Conservation (phyloP, 2,329 filamentous ascomycete genomes). For the Lecanicillium sp. region DNA sequence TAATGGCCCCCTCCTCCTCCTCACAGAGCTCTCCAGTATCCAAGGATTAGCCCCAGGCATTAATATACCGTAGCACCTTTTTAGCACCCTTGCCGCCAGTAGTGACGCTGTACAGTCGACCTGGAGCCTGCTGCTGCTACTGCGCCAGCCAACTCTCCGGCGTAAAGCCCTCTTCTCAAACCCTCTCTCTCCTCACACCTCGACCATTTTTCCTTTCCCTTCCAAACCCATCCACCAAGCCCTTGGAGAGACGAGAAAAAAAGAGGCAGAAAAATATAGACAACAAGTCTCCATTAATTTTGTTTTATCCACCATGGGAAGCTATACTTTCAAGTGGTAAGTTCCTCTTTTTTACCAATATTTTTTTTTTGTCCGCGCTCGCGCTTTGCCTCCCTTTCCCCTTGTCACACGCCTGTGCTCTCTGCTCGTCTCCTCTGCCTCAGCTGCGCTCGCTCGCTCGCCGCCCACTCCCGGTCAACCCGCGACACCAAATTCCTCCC, state of each 20-base stretch:
- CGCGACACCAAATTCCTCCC: conserved; percentile 2
- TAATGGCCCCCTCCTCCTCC: background rate
- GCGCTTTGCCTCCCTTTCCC: background rate
- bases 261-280: too few species aligned
- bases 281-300: conserved; percentile 16
- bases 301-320: conserved; percentile 48
- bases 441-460: too few species aligned
- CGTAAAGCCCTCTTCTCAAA: conserved; percentile 11
- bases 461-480: conserved; percentile 3
- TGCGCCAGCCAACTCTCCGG: background rate
- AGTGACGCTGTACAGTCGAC: too few species aligned
- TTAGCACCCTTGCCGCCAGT: too few species aligned
- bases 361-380: too few species aligned
- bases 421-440: background rate
- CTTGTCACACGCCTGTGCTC: conserved; percentile 2
- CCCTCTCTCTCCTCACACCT: conserved; percentile 5
- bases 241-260: background rate
- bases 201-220: conserved; percentile 7
- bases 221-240: conserved; percentile 12
- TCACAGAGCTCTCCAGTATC: background rate
- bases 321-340: conserved; percentile 66
- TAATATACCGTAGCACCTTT: too few species aligned
- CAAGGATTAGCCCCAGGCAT: too few species aligned
- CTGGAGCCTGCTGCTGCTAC: background rate
- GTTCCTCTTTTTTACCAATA: conserved; percentile 29